Evolutionary conservation across 2,329 filamentous ascomycete species (phyloP).

Genomic region (Exophiala sp.): DNA sequence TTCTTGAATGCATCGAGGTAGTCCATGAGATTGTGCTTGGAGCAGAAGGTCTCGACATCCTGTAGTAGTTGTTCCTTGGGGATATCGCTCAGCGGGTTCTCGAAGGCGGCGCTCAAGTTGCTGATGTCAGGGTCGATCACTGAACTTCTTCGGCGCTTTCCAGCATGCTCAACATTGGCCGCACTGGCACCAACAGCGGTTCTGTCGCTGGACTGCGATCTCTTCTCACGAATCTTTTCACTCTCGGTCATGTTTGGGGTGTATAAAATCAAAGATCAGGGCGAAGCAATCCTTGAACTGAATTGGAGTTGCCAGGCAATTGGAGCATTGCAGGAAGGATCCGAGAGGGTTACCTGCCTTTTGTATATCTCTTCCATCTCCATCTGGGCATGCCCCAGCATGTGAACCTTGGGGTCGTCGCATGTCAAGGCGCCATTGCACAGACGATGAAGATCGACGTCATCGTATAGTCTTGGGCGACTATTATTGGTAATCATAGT

Average conservation of each 20-base stretch:
- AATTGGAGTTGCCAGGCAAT: too few relatives aligned
- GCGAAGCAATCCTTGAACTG: too few relatives aligned
- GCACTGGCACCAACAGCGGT: slow-evolving; percentile 3
- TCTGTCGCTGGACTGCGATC: slow-evolving; percentile 8
- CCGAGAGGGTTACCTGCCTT: too few relatives aligned
- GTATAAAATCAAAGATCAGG: neutral
- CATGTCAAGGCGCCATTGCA: too few relatives aligned
- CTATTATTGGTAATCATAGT: too few relatives aligned
- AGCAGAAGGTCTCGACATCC: slow-evolving; percentile 55
- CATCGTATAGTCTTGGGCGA: too few relatives aligned
- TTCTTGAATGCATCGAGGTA: slow-evolving; percentile 50
- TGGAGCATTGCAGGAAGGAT: too few relatives aligned
- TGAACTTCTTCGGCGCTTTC: slow-evolving; percentile 9
- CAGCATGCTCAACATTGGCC: slow-evolving; percentile 11
- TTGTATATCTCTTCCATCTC: too few relatives aligned
- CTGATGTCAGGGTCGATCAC: slow-evolving; percentile 18
- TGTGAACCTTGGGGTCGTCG: too few relatives aligned
- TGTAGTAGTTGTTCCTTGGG: slow-evolving; percentile 51
- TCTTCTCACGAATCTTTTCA: slow-evolving; percentile 10
- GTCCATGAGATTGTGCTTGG: slow-evolving; percentile 47
- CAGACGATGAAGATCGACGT: too few relatives aligned
- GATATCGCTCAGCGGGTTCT: slow-evolving; percentile 56
- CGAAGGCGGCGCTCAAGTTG: slow-evolving; percentile 40
- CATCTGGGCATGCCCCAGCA: too few relatives aligned
- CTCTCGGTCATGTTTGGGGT: slow-evolving; percentile 8